Percentiles rank a stretch among this genome's conserved stretches.
phyloP scores from a whole-genome alignment of 2,329 filamentous ascomycete species.

The Xylariaceae sp. region DNA sequence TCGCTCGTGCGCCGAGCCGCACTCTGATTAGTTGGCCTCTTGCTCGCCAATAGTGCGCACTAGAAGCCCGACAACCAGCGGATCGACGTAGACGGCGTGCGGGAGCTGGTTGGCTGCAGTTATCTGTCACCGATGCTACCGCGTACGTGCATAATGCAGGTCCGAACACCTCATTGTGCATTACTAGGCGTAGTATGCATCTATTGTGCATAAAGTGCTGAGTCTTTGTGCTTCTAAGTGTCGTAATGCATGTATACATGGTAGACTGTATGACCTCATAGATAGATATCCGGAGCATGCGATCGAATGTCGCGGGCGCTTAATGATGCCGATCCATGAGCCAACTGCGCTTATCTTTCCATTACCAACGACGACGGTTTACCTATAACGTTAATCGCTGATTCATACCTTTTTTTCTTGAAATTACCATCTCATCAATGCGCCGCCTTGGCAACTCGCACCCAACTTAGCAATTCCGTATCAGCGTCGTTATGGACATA shows the following conservation, averaged over 20 bases:
- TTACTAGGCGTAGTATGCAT: neutral
- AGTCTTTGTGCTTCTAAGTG: too few relatives aligned
- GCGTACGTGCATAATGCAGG: neutral
- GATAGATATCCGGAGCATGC: neutral
- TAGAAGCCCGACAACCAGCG: neutral
- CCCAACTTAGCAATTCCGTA: too few relatives aligned
- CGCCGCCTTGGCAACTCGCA: too few relatives aligned
- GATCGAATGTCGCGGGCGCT: neutral
- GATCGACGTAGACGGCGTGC: constrained; percentile 12
- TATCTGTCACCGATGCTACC: neutral
- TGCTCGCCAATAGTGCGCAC: neutral
- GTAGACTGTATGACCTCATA: neutral
- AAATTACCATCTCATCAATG: too few relatives aligned
- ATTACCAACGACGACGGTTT: too few relatives aligned
- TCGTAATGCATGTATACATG: too few relatives aligned
- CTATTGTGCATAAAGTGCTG: neutral
- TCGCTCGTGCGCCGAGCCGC: neutral
- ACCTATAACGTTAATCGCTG: too few relatives aligned
- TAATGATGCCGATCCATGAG: neutral
- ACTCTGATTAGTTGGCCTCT: neutral
- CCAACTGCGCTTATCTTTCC: too few relatives aligned
- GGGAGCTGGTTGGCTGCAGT: constrained; percentile 1
- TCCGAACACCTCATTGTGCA: too few relatives aligned
- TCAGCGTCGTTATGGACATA: too few relatives aligned
- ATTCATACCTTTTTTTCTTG: neutral